These are phyloP conservation scores for Marasmius tenuissimus DNA, from an alignment of 1,284 basidiomycete genomes.

Conservation along the genomic window DNA sequence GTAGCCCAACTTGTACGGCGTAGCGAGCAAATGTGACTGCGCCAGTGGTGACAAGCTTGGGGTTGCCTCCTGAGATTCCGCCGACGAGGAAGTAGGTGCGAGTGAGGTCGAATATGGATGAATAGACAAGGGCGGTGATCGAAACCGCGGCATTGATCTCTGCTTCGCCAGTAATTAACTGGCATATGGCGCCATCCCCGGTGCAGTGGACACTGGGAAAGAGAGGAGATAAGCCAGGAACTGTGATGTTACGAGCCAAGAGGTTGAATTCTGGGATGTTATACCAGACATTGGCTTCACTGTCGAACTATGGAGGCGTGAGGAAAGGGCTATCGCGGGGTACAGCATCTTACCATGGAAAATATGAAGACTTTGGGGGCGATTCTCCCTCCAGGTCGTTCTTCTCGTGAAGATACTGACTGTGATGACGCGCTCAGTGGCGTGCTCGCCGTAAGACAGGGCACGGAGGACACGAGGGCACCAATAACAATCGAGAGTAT, in stretches of 20 bases:
- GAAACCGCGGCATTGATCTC: conserved; percentile 51
- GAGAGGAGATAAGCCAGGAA: conserved; percentile 43
- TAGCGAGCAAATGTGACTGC: conserved; percentile 43
- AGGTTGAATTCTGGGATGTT: conserved; percentile 27
- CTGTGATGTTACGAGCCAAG: conserved; percentile 36
- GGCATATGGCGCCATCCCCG: conserved; percentile 36
- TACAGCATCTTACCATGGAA: conserved; percentile 15
- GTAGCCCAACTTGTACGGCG: conserved; percentile 44
- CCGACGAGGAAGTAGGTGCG: conserved; percentile 48
- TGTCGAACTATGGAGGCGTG: conserved; percentile 13
- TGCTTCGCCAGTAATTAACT: conserved; percentile 34
- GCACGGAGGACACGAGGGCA: too few relatives aligned
- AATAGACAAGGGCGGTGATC: conserved; percentile 35
- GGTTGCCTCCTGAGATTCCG: conserved; percentile 47
- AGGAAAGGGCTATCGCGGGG: not conserved
- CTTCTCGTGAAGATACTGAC: too few relatives aligned
- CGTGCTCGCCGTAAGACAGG: too few relatives aligned
- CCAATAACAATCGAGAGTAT: too few relatives aligned
- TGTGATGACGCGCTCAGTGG: too few relatives aligned
- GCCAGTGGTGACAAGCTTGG: conserved; percentile 39
- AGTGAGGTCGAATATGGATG: conserved; percentile 39
- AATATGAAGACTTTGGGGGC: conserved; percentile 19
- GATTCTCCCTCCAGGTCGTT: not conserved
- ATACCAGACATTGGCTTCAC: conserved; percentile 17
- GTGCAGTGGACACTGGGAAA: conserved; percentile 45